Evolutionary conservation across 2,329 filamentous ascomycete genomes (phyloP).

Genomic region (Cladosporium sp.): DNA sequence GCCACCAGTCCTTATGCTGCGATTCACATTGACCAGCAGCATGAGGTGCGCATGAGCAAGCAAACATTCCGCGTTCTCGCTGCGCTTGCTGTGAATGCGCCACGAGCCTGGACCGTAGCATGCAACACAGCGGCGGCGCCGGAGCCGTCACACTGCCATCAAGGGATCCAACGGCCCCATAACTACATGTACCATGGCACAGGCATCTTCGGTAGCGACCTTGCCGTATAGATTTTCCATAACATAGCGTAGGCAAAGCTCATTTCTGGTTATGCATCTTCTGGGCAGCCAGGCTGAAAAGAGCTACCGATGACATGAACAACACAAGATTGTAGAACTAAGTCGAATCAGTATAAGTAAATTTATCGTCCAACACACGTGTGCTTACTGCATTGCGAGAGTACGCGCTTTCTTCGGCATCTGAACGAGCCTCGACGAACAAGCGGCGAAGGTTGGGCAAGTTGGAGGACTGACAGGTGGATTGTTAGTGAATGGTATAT

Average conservation of each 20-base stretch:
- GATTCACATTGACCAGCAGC: background rate
- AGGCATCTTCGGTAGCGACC: background rate
- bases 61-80: background rate
- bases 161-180: background rate
- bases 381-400: conserved; percentile 80
- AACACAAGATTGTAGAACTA: conserved; percentile 97
- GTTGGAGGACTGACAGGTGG: conserved; percentile 60
- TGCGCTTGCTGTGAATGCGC: background rate
- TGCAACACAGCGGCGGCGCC: background rate
- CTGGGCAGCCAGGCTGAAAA: conserved; percentile 92
- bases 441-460: conserved; percentile 93
- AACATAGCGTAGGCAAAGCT: background rate
- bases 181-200: background rate
- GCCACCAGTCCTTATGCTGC: background rate
- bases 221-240: background rate
- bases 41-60: background rate
- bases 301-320: conserved; percentile 93
- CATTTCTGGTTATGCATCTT: conserved; percentile 60
- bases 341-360: background rate
- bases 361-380: background rate
- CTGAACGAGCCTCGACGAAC: conserved; percentile 90
- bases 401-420: conserved; percentile 91
- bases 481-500: background rate
- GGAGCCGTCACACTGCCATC: background rate
- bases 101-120: background rate